Evolutionary conservation across 805 yeast genomes (phyloP), one percentile per base, ranked within the genome.

Genomic region (Saturnispora galanensis): DNA sequence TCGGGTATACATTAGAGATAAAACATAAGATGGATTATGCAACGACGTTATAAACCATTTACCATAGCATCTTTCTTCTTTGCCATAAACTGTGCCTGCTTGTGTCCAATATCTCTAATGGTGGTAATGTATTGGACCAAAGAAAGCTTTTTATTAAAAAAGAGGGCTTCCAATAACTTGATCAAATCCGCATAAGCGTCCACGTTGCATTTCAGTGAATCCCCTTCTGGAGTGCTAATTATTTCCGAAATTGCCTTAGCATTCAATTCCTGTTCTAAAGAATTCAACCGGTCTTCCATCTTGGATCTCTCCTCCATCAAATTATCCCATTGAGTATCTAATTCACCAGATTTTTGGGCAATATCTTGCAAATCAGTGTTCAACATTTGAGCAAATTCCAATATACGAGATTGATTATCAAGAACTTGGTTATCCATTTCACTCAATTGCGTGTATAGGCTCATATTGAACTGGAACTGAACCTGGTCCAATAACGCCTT

Each of bases 21-120:
- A 21, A 8, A 8, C 8, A 8, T 21, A 21, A 21, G 2, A 21
- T 21, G 26, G 26, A 21, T 21, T 21, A 21, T 21, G 26, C 26
- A 21, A 21, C 26, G 8, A 21, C 26, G 6, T 21, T 21, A 21
- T 21, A 21, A 8, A 8, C 26, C 26, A 21, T 21, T 4, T 21
- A 21, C 26, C 26, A 21, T 21, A 35, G 30, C 46, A 30, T 75
- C 74, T 18, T 58, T 62, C 10, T 70, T 66, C 44, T 75, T 65
- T 12, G 73, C 67, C 50, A 77, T 67, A 39, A 70, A 64, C 53
- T 70, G 51, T 54, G 81, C 83, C 57, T 82, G 86, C 31, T 79
- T 78, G 41, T 88, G 66, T 1, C 84, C 82, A 16, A 79, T 59
- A 35, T 67, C 66, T 46, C 90, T 64, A 0, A 74, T 64, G 28